These are phyloP conservation scores for Pichia manshurica DNA, from an alignment of 805 yeast species.

Conservation along the genomic window DNA sequence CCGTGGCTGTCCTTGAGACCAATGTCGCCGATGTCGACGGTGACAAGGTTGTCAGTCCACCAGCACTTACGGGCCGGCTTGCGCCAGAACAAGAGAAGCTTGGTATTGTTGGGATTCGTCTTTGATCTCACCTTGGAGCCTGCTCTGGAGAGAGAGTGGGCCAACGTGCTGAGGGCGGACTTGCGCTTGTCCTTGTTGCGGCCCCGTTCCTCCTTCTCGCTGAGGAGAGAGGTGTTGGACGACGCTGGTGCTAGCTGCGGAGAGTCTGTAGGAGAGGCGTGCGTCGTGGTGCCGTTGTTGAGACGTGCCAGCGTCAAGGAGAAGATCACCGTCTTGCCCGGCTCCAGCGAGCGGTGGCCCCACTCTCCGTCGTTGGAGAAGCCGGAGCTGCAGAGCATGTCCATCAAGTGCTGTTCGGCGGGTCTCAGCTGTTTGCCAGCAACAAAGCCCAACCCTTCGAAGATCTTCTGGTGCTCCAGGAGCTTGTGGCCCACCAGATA, in stretches of 20 bases:
- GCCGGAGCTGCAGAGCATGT: conserved; percentile 91
- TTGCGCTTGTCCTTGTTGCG: conserved; percentile 18
- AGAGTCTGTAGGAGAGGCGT: conserved; percentile 19
- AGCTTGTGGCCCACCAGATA: conserved; percentile 65
- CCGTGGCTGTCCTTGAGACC: conserved; percentile 24
- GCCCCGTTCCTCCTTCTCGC: conserved; percentile 15
- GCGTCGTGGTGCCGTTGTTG: conserved; percentile 23
- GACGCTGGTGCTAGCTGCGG: conserved; percentile 32
- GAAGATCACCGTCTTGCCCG: conserved; percentile 78
- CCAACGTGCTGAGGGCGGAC: conserved; percentile 52
- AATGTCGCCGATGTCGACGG: conserved; percentile 33
- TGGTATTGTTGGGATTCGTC: conserved; percentile 38
- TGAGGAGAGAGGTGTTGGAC: conserved; percentile 11
- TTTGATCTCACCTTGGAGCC: conserved; percentile 32
- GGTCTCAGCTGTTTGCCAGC: conserved; percentile 59
- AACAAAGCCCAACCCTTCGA: conserved; percentile 70
- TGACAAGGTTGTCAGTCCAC: conserved; percentile 75
- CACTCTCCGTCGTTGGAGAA: conserved; percentile 60
- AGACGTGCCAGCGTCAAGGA: conserved; percentile 71
- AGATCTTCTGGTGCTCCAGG: conserved; percentile 52
- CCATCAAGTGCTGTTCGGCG: conserved; percentile 91
- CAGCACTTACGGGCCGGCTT: conserved; percentile 98
- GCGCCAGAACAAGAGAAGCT: conserved; percentile 87
- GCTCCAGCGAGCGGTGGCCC: conserved; percentile 90
- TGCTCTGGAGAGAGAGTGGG: conserved; percentile 48